Base-by-base conservation (phyloP, 495 filamentous ascomycete species). In the Peziza echinospora region DNA sequence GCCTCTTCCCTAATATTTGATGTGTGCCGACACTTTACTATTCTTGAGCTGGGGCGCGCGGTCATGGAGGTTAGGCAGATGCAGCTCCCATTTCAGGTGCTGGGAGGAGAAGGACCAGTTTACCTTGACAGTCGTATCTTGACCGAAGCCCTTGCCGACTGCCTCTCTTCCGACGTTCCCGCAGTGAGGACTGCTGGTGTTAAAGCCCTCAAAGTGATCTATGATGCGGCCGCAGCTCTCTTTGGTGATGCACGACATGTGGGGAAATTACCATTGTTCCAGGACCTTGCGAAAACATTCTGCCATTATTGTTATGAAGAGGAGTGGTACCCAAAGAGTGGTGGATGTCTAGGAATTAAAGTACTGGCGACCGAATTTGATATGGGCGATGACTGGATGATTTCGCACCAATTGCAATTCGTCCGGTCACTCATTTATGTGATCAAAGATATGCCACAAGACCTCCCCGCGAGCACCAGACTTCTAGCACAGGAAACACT, bases 281-380 rank as follows among this genome's bases (percentile, higher is more conserved):
- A 69, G 49, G 77, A 84, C 55, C 65, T 96, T 9, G 74, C 77
- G 19, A 77, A 75, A 47, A 72, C 75, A 0, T 93, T 94, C 62
- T 84, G 80, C 52, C 91, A 99, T 60, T 81, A 81, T 50, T 99
- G 91, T 58, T 80, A 93, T 49, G 83, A 85, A 52, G 86, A 94
- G 58, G 86, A 96, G 51, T 99, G 91, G 91, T 96, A 86, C 56
- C 82, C 84, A 11, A 99, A 99, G 56, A 76, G 83, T 17, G 87
- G 86, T 48, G 91, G 91, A 13, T 83, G 80, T 28, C 61, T 87
- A 19, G 91, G 91, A 41, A 93, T 99, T 47, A 76, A 84, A 51
- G 69, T 85, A 37, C 65, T 93, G 43, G 73, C 80, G 3, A 82
- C 77, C 11, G 75, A 84, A 53, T 60, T 94, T 42, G 76, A 84